Evolutionary conservation across 2,329 filamentous ascomycete genomes (phyloP), one percentile per base, ranked within the genome.

Genomic region (Ampelomyces quisqualis): DNA sequence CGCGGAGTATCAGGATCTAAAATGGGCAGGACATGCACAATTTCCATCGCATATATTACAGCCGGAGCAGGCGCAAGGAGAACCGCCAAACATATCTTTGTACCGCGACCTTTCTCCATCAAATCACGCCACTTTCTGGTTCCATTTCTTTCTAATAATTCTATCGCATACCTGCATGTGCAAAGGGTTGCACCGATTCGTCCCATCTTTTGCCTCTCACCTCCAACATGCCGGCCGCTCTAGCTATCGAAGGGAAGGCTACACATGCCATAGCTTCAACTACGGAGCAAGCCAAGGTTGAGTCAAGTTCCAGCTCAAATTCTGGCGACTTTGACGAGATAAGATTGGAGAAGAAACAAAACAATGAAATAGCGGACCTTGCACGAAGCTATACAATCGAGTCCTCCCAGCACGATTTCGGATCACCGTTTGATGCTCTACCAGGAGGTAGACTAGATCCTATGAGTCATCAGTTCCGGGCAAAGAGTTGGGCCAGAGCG

Each of bases 401-500:
- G 17, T 71, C 69, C 5, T 60, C 54, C 8, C 70, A 59, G 38
- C 55, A 66, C 2, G 54, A 67, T 17, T 55, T 62, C 18, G 51
- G 50, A 40, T 64, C 63, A 10, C 60, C 60, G 0, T 65, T 64
- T 18, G 45, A 47, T 43, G 64, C 69, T 21, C 57, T 64, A 28
- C 42, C 63, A 38, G 67, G 62, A 40, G 69, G 69, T 1, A 57
- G 55, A 7, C 54, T 75, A 18, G 69, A 76, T 43, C 73, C 73
- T 0, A 56, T 64, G 13, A 71, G 66, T 20, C 48, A 62, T 3
- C 65, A 70, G 31, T 76, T 76, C 60, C 64, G 57, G 31, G 66
- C 71, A 4, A 57, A 67, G 32, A 55, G 62, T 38, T 75, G 72
- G 72, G 70, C 71, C 2, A 72, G 69, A 45, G 65, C 70, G 4